Evolutionary conservation across 345 rosid species (phyloP).

Genomic region (Lagerstroemia speciosa): DNA sequence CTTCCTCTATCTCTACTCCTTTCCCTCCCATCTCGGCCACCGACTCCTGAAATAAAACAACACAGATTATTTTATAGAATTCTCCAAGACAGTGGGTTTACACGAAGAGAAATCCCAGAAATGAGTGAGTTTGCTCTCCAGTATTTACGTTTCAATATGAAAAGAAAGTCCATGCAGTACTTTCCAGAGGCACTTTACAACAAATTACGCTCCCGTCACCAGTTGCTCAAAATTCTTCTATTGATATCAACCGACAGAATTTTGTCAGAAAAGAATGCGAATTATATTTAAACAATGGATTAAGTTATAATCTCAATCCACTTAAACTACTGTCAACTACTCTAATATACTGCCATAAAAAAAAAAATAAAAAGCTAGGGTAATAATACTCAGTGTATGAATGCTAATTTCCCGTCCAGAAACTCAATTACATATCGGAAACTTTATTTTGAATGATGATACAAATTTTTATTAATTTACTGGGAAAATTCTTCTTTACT

Average conservation of each 20-base stretch:
- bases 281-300: too few species aligned
- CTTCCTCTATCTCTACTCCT: conserved; percentile 78
- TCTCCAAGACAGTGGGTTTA: neutral
- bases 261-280: neutral
- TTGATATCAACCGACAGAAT: too few species aligned
- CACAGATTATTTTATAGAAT: neutral
- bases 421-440: too few species aligned
- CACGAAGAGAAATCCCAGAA: neutral
- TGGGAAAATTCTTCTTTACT: too few species aligned
- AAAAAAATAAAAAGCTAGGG: too few species aligned
- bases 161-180: neutral
- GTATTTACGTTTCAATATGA: neutral
- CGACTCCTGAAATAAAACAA: conserved; percentile 36
- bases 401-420: too few species aligned
- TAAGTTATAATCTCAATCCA: too few species aligned
- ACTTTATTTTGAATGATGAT: too few species aligned
- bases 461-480: too few species aligned
- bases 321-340: too few species aligned
- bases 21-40: conserved; percentile 63
- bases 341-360: too few species aligned
- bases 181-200: neutral
- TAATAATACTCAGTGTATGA: too few species aligned
- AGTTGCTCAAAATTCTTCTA: neutral
- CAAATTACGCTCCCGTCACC: neutral
- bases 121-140: neutral